Percentiles rank a stretch among this genome's conserved stretches.
phyloP scores from a whole-genome alignment of 1,139 yeast species.

The Candida buenavistaensis region DNA sequence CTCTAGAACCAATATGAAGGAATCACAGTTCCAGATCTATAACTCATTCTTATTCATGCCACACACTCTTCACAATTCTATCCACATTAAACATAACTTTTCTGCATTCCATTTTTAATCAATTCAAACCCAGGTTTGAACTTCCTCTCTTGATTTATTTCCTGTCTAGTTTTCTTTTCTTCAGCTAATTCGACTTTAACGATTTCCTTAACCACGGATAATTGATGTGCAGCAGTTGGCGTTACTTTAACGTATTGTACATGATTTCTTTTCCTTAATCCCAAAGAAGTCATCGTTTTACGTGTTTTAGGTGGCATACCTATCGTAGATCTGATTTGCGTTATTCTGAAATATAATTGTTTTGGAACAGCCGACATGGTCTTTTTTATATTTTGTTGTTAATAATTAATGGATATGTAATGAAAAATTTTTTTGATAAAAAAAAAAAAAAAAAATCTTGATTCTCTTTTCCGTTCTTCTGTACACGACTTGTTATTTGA shows the following conservation, averaged over 20 bases:
- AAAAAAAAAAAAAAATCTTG: conserved; percentile 1
- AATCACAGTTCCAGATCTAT: too few species aligned
- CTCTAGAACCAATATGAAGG: too few species aligned
- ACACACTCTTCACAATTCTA: background rate
- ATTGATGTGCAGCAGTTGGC: conserved; percentile 82
- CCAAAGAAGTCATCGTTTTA: conserved; percentile 68
- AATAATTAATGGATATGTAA: background rate
- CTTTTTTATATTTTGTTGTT: background rate
- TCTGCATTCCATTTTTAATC: conserved; percentile 17
- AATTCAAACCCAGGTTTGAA: conserved; percentile 59
- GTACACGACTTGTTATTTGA: background rate
- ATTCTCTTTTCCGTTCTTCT: too few species aligned
- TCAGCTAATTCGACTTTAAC: conserved; percentile 82
- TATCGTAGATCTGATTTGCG: conserved; percentile 78
- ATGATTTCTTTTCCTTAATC: conserved; percentile 73
- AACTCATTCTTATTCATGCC: too few species aligned
- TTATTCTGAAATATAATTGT: conserved; percentile 53
- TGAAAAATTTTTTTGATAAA: conserved; percentile 1
- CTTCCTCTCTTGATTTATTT: conserved; percentile 59
- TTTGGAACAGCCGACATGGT: conserved; percentile 12
- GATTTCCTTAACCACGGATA: conserved; percentile 81
- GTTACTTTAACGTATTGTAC: conserved; percentile 72
- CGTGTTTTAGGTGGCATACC: conserved; percentile 76
- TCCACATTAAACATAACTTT: conserved; percentile 5
- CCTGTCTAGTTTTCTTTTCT: conserved; percentile 43